phyloP scores from a whole-genome alignment of 2,329 filamentous ascomycete genomes.

The Salinomyces thailandicus region DNA sequence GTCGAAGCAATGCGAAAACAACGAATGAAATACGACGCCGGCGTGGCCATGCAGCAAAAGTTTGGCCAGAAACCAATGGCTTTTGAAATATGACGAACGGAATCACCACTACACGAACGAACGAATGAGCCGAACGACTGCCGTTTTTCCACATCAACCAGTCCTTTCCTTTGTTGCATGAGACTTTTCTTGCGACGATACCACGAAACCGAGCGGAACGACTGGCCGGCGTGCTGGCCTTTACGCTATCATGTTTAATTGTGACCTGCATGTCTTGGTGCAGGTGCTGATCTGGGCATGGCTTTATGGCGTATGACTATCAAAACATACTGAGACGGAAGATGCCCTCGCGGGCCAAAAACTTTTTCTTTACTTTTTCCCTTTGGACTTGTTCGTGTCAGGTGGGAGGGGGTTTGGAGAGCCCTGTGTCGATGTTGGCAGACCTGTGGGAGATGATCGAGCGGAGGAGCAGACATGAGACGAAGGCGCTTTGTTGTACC shows the following conservation, averaged over 20 bases:
- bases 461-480: too few relatives aligned
- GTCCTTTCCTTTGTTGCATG: not conserved
- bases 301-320: not conserved
- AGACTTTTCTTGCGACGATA: slow-evolving; percentile 6
- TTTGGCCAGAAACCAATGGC: slow-evolving; percentile 1
- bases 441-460: too few relatives aligned
- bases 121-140: too few relatives aligned
- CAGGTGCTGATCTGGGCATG: not conserved
- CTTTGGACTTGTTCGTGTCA: too few relatives aligned
- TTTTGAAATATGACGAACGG: slow-evolving; percentile 1
- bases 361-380: too few relatives aligned
- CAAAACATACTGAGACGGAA: not conserved
- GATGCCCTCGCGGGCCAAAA: slow-evolving; percentile 3
- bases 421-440: too few relatives aligned
- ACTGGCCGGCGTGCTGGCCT: not conserved
- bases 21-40: slow-evolving; percentile 39
- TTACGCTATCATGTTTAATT: not conserved
- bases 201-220: slow-evolving; percentile 1
- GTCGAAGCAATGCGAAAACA: slow-evolving; percentile 39
- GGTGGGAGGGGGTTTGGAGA: too few relatives aligned
- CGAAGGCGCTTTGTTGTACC: too few relatives aligned
- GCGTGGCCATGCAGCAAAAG: slow-evolving; percentile 2
- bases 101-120: too few relatives aligned
- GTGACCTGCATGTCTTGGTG: not conserved
- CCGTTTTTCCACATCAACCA: too few relatives aligned